These are phyloP conservation scores for Dioscorea zingiberensis DNA, from an alignment of 106 monocot species.

Conservation along the genomic window DNA sequence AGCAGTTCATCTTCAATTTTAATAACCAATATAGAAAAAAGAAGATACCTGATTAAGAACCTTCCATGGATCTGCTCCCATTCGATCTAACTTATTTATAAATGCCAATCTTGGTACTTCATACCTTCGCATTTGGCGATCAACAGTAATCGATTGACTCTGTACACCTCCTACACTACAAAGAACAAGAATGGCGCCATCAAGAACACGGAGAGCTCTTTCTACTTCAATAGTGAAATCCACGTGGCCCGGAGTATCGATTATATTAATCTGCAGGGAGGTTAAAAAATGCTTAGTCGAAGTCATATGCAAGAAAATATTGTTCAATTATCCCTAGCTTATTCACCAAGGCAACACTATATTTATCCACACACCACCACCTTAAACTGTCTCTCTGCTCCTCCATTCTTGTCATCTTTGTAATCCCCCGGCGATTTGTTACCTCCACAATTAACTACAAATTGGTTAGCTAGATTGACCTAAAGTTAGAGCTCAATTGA, in stretches of 20 bases:
- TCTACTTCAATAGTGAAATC: slow-evolving; percentile 99
- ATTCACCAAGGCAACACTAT: too few species aligned
- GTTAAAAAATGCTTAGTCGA: neutral
- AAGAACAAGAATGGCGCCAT: slow-evolving; percentile 95
- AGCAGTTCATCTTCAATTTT: neutral
- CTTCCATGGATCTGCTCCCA: slow-evolving; percentile 99
- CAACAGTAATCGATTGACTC: slow-evolving; percentile 97
- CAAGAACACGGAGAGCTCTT: slow-evolving; percentile 92
- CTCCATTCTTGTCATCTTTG: too few species aligned
- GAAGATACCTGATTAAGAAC: slow-evolving; percentile 85
- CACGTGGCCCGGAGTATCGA: slow-evolving; percentile 97
- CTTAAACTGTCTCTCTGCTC: too few species aligned
- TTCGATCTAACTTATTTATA: slow-evolving; percentile 95
- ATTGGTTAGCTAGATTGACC: too few species aligned
- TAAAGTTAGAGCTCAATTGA: too few species aligned
- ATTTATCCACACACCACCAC: too few species aligned
- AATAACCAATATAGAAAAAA: neutral
- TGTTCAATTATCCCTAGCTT: neutral
- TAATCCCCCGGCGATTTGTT: too few species aligned
- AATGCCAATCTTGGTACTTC: slow-evolving; percentile 95
- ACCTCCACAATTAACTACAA: too few species aligned
- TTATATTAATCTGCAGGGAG: slow-evolving; percentile 77
- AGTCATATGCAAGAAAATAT: neutral
- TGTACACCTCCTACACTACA: slow-evolving; percentile 99
- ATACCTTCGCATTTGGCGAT: slow-evolving; percentile 98